Percentiles rank a stretch among this genome's conserved stretches.
phyloP scores from a whole-genome alignment of 2,329 filamentous ascomycete genomes.

The Aspergillus sojae region DNA sequence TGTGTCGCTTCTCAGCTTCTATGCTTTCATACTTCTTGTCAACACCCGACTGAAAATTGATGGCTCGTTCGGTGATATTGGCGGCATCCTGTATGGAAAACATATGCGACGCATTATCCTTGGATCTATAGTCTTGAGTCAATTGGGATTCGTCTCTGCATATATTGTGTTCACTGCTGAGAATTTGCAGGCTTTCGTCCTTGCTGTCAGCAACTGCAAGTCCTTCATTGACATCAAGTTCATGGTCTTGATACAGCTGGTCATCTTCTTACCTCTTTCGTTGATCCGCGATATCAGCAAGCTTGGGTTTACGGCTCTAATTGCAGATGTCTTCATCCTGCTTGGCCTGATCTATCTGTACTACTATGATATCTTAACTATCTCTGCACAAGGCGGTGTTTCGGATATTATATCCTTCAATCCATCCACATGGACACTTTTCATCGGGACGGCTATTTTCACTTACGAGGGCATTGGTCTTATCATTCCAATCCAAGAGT shows the following conservation, averaged over 20 bases:
- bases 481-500: slow-evolving; percentile 97
- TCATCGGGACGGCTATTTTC: slow-evolving; percentile 98
- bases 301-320: slow-evolving; percentile 88
- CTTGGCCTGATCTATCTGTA: slow-evolving; percentile 91
- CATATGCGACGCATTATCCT: slow-evolving; percentile 89
- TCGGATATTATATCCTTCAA: slow-evolving; percentile 92
- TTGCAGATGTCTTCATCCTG: slow-evolving; percentile 93
- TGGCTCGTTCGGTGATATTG: slow-evolving; percentile 97
- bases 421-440: slow-evolving; percentile 87
- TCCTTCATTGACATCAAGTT: slow-evolving; percentile 83
- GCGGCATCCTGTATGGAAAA: slow-evolving; percentile 84
- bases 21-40: slow-evolving; percentile 94
- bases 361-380: slow-evolving; percentile 89
- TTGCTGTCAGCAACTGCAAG: slow-evolving; percentile 86
- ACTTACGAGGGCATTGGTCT: slow-evolving; percentile 97
- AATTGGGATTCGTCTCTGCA: slow-evolving; percentile 90
- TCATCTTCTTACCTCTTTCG: slow-evolving; percentile 92
- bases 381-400: slow-evolving; percentile 71
- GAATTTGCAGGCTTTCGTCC: slow-evolving; percentile 91
- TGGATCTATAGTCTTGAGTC: slow-evolving; percentile 88
- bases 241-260: slow-evolving; percentile 91
- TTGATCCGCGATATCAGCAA: slow-evolving; percentile 96
- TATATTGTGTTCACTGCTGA: slow-evolving; percentile 97
- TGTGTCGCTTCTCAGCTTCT: slow-evolving; percentile 87
- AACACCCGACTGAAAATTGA: slow-evolving; percentile 81